Evolutionary conservation across 2,329 filamentous ascomycete species (phyloP), one percentile per base, ranked within the genome.

Genomic region (Emericellopsis cladophorae): DNA sequence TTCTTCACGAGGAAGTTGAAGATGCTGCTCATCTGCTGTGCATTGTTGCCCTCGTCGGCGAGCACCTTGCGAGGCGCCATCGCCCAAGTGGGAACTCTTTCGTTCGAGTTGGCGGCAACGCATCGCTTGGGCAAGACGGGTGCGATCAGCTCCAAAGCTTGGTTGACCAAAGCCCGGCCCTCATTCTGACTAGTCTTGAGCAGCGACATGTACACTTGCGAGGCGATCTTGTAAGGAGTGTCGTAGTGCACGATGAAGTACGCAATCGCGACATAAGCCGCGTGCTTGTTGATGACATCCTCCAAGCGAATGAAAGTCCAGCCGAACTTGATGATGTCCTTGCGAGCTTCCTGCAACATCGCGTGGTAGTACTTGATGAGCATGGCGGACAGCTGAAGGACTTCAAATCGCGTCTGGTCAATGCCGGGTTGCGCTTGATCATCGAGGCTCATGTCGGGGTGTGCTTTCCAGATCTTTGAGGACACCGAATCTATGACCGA

Each of bases 261-360:
- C 3, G 86, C 88, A 45, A 98, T 93, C 6, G 98, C 79, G 5
- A 95, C 90, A 53, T 98, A 98, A 3, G 92, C 89, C 1, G 90
- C 92, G 58, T 96, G 92, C 60, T 98, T 98, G 68, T 96, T 98
- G 66, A 98, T 95, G 43, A 95, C 85, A 59, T 99, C 92, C 54
- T 99, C 93, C n/a, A 98, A 74, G 21, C 86, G 79, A 52, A 98
- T 98, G 56, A 95, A 96, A 15, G 89, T 95, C 92, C 92, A 99
- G 4, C 88, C 89, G 60, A 96, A 98, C 62, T 95, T 96, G 55
- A 98, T 98, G 46, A 98, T 90, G 48, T 98, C 92, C 61, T 98
- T 98, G 31, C 93, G 80, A 3, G 86, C 81, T 53, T 96, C 92
- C 49, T 93, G 84, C 2, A 98, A 74, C 41, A 88, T 84, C 26